A percentile compares a stretch with the other conserved stretches of the same genome.
These are phyloP conservation scores for Amanita molliuscula DNA, from an alignment of 768 basidiomycete species.

Conservation along the genomic window DNA sequence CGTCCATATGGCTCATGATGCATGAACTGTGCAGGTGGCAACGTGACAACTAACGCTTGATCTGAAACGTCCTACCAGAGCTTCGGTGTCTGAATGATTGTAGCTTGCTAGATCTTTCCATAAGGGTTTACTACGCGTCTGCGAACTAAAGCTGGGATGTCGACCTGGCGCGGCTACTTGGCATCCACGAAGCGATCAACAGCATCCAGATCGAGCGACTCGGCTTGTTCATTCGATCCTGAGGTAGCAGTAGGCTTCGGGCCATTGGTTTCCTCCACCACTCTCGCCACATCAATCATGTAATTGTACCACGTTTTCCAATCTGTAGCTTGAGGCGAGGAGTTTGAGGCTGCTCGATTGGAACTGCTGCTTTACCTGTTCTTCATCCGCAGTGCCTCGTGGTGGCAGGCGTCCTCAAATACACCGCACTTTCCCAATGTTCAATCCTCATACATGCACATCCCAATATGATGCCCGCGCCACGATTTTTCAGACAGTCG, in stretches of 20 bases:
- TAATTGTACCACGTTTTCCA: slow-evolving; percentile 99
- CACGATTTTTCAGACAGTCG: slow-evolving; percentile 55
- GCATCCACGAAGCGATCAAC: slow-evolving; percentile 84
- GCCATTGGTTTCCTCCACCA: slow-evolving; percentile 68
- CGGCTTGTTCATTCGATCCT: slow-evolving; percentile 24
- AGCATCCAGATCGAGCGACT: slow-evolving; percentile 70
- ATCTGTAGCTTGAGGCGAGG: slow-evolving; percentile 83
- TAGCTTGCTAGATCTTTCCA: too few relatives aligned
- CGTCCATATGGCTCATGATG: too few relatives aligned
- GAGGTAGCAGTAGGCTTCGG: slow-evolving; percentile 13
- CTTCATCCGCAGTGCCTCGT: slow-evolving; percentile 17
- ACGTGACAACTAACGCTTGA: too few relatives aligned
- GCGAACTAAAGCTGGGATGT: too few relatives aligned
- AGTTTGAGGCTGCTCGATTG: slow-evolving; percentile 73
- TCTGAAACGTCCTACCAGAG: too few relatives aligned
- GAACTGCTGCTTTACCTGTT: slow-evolving; percentile 24
- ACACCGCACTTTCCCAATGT: slow-evolving; percentile 81
- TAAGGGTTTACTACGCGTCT: too few relatives aligned
- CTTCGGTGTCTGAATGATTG: too few relatives aligned
- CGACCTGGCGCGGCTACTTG: too few relatives aligned
- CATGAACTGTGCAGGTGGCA: too few relatives aligned
- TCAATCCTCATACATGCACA: slow-evolving; percentile 80
- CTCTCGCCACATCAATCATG: slow-evolving; percentile 80
- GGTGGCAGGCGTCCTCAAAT: slow-evolving; percentile 65
- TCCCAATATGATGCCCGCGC: slow-evolving; percentile 84